Percentiles rank a stretch among this genome's conserved stretches.
These are phyloP conservation scores for Dioszegia hungarica DNA, from an alignment of 768 basidiomycete genomes.

Conservation along the genomic window DNA sequence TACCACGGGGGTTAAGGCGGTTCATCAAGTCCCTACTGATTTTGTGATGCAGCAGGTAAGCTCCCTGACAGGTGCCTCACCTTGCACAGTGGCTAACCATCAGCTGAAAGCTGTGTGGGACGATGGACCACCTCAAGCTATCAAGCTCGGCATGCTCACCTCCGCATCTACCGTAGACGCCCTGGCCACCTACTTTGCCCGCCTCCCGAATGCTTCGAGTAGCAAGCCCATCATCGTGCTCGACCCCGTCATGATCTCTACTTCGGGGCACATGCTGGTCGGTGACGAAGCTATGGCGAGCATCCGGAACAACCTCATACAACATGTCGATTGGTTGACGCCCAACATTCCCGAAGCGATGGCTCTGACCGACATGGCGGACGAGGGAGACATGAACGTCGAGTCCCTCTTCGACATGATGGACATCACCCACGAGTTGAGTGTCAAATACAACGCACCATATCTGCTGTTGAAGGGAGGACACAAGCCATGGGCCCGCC, in stretches of 20 bases:
- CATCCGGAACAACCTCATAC: conserved; percentile 63
- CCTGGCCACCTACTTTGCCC: conserved; percentile 51
- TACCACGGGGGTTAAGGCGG: conserved; percentile 71
- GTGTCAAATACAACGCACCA: conserved; percentile 54
- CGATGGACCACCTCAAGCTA: conserved; percentile 65
- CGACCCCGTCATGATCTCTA: conserved; percentile 88
- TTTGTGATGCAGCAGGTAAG: conserved; percentile 71
- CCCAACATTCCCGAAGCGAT: conserved; percentile 81
- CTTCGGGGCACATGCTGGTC: conserved; percentile 76
- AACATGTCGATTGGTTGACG: conserved; percentile 67
- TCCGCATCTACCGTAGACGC: conserved; percentile 57
- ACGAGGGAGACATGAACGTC: conserved; percentile 15
- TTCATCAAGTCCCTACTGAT: conserved; percentile 62
- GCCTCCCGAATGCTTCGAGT: conserved; percentile 6
- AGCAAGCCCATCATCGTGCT: conserved; percentile 61
- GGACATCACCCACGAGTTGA: conserved; percentile 39
- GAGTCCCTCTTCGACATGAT: conserved; percentile 60
- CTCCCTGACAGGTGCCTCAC: conserved; percentile 22
- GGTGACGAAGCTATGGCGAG: conserved; percentile 61
- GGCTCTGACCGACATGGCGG: conserved; percentile 51
- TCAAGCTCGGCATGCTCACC: conserved; percentile 89
- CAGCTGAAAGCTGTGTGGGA: conserved; percentile 67
- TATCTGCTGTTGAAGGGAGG: conserved; percentile 82
- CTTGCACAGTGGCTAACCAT: conserved; percentile 1
- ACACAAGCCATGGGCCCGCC: conserved; percentile 56